Conservation (phyloP, 352 stramenopile genomes). For the Globisporangium lucens region DNA sequence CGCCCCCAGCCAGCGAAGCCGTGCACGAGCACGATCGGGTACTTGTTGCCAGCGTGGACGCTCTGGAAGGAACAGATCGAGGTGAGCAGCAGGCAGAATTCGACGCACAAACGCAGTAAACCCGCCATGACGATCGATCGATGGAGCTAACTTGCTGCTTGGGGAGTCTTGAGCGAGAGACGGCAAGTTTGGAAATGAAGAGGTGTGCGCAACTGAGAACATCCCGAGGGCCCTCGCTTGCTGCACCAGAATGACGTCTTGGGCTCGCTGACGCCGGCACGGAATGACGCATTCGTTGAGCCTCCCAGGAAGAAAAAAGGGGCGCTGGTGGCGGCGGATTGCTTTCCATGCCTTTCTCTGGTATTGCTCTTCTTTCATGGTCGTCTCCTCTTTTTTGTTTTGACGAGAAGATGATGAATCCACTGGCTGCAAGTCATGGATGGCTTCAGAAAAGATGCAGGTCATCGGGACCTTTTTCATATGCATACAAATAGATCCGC, state of each 20-base stretch:
- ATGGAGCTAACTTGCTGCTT: no score
- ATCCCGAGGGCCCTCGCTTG: no score
- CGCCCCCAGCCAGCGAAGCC: slow-evolving; percentile 16
- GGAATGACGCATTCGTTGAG: slow-evolving; percentile 3
- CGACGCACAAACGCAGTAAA: not conserved
- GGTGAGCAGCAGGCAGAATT: not conserved
- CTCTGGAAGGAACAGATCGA: slow-evolving; percentile 3
- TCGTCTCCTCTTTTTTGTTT: not conserved
- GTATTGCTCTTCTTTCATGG: not conserved
- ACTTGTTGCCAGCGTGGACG: slow-evolving; percentile 9
- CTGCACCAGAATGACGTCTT: slow-evolving; percentile 4
- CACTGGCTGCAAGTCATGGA: no score
- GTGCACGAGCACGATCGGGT: slow-evolving; percentile 23
- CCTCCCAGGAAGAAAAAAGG: not conserved
- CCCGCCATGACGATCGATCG: not conserved
- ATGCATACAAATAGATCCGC: no score
- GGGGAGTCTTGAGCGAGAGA: not conserved
- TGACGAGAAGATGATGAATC: no score
- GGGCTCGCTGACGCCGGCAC: not conserved
- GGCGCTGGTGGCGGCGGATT: not conserved
- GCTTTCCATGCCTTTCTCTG: not conserved
- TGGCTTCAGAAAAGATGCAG: no score
- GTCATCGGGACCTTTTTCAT: no score
- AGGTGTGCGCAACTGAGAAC: not conserved
- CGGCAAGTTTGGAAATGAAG: not conserved